Evolutionary conservation across 306 rosid species (phyloP), one percentile per base, ranked within the genome.

Genomic region (Aeschynomene evenia): DNA sequence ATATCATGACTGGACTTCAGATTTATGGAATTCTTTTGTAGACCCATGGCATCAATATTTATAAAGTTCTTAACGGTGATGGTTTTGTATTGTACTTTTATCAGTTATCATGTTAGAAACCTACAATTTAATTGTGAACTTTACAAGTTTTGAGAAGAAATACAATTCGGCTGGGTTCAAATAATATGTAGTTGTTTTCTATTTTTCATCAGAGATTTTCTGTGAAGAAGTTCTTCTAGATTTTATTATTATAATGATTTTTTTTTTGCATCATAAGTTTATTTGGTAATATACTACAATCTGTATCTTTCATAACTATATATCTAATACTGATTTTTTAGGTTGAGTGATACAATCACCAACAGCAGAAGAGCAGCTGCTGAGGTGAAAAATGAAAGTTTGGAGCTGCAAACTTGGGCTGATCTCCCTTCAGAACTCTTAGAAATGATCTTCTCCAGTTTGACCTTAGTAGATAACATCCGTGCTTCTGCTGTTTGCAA

Each of bases 401-500:
- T 83, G 66, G 89, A 86, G 84, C 71, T 78, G 43, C 91, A 83
- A 57, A 76, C 86, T 3, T 91, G 96, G 97, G 74, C 91, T 57
- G 93, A 86, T 75, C 92, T 91, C 21, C 96, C 96, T 7, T 72
- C 71, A 0, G 91, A 91, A 63, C 88, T 91, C 29, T 77, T 91
- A 43, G 91, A 91, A 72, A 10, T 76, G 81, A 83, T 86, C 64
- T 37, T 83, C 23, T 83, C 82, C 33, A 83, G 72, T 12, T 67
- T 91, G 48, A 26, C 78, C 13, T 73, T 91, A 19, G 81, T 74
- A 2, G 88, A 91, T 39, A 91, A 88, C 77, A 64, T 88, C 1
- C 84, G 81, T 18, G 87, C 88, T 21, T 91, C 92, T 33, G 80
- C 40, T 19, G 97, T 81, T 56, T 91, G 95, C 86, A 91, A 88